Percentiles rank a stretch among this genome's conserved stretches.
Conservation (phyloP, 441 rosid species). For the Iberis amara region DNA sequence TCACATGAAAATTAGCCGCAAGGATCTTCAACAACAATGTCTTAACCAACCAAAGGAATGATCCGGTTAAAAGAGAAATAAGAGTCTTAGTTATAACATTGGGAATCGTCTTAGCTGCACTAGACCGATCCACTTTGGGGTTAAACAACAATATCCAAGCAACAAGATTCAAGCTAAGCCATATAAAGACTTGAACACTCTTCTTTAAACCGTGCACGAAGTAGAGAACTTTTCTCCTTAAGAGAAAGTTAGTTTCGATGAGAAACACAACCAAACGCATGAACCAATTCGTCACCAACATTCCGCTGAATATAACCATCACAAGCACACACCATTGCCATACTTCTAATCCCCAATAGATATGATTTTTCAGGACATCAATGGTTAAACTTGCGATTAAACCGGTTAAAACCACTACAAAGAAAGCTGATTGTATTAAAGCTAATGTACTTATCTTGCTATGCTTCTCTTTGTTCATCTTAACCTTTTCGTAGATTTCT, state of each 20-base stretch:
- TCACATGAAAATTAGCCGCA: constrained; percentile 58
- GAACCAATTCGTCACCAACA: constrained; percentile 47
- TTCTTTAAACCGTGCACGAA: constrained; percentile 63
- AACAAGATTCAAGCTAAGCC: constrained; percentile 50
- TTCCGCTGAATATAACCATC: constrained; percentile 50
- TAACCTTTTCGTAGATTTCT: constrained; percentile 49
- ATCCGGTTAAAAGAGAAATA: constrained; percentile 44
- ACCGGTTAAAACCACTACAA: constrained; percentile 32
- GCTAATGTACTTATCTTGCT: constrained; percentile 33
- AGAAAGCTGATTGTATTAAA: constrained; percentile 45
- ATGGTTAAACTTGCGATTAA: constrained; percentile 43
- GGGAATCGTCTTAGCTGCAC: constrained; percentile 31
- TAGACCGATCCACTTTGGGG: constrained; percentile 26
- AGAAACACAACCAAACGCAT: constrained; percentile 46
- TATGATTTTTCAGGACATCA: constrained; percentile 28
- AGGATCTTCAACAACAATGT: constrained; percentile 65
- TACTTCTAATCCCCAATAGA: constrained; percentile 43
- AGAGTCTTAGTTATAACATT: constrained; percentile 42
- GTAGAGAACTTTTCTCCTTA: constrained; percentile 51
- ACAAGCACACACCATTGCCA: constrained; percentile 67
- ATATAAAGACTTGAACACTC: constrained; percentile 58
- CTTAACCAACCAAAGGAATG: constrained; percentile 53
- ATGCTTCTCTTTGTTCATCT: constrained; percentile 33
- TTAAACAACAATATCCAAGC: constrained; percentile 46
- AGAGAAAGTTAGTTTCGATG: constrained; percentile 44